These are phyloP conservation scores for Neopestalotiopsis rosae DNA, from an alignment of 2,329 filamentous ascomycete genomes.

Conservation along the genomic window DNA sequence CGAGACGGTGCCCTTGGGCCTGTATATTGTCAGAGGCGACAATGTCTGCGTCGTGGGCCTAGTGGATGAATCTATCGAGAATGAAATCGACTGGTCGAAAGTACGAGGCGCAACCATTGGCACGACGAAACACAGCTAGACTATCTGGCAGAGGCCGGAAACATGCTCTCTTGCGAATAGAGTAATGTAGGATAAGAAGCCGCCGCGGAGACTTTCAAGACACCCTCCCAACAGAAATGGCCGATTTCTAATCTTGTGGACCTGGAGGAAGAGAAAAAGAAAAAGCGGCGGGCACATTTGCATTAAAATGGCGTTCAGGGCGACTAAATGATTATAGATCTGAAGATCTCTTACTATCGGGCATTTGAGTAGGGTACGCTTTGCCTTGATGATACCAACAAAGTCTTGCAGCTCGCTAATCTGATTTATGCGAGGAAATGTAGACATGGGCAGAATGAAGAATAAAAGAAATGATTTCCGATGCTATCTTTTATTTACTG, in stretches of 20 bases:
- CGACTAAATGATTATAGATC: not conserved
- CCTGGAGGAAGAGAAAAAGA: not conserved
- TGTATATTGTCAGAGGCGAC: conserved; percentile 93
- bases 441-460: not conserved
- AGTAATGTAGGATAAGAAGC: not conserved
- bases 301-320: conserved; percentile 21
- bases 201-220: not conserved
- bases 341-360: conserved; percentile 16
- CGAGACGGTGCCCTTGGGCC: conserved; percentile 79
- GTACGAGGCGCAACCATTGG: conserved; percentile 86
- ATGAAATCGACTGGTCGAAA: conserved; percentile 89
- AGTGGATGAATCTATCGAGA: conserved; percentile 88
- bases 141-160: not conserved
- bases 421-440: conserved; percentile 20
- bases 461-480: not conserved
- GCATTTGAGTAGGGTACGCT: conserved; percentile 37
- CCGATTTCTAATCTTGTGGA: not conserved
- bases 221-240: not conserved
- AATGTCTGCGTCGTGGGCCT: conserved; percentile 91
- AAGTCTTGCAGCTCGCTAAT: conserved; percentile 32
- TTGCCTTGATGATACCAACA: conserved; percentile 39
- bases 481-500: not conserved
- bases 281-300: conserved; percentile 14
- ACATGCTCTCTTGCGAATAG: not conserved
- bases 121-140: conserved; percentile 75